Evolutionary conservation across 164 flowering plant species (phyloP).

Genomic region (Chloranthus sessilifolius): DNA sequence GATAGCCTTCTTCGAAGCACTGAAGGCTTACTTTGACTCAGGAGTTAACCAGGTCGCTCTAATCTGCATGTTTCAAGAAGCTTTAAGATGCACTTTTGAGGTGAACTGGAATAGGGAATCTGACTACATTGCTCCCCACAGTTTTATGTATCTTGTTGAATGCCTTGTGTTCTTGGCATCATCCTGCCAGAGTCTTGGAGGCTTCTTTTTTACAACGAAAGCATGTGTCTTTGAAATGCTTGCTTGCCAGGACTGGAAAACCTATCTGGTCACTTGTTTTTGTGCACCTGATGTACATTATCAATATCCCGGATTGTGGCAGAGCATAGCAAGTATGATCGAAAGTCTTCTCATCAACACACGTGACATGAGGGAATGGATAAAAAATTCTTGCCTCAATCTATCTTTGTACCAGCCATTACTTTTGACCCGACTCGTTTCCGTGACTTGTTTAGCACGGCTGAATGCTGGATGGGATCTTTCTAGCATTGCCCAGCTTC

Average conservation of each 20-base stretch:
- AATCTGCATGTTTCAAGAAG: slow-evolving; percentile 17
- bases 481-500: slow-evolving; percentile 14
- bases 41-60: slow-evolving; percentile 11
- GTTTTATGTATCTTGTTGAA: slow-evolving; percentile 55
- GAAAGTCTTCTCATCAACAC: slow-evolving; percentile 17
- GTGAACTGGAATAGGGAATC: slow-evolving; percentile 27
- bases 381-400: slow-evolving; percentile 15
- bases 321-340: slow-evolving; percentile 15
- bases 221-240: slow-evolving; percentile 46
- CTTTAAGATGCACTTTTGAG: slow-evolving; percentile 33
- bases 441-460: slow-evolving; percentile 30
- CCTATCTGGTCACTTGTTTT: background rate
- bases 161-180: slow-evolving; percentile 40
- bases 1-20: slow-evolving; percentile 29
- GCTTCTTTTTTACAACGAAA: slow-evolving; percentile 32
- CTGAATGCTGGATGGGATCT: slow-evolving; percentile 25
- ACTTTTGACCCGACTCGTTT: slow-evolving; percentile 40
- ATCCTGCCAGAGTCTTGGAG: slow-evolving; percentile 8
- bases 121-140: slow-evolving; percentile 53
- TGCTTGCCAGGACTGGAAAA: slow-evolving; percentile 18
- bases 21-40: slow-evolving; percentile 9
- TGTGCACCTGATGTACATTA: background rate
- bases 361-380: slow-evolving; percentile 34
- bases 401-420: slow-evolving; percentile 20
- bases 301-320: background rate